Evolutionary conservation across 2,329 filamentous ascomycete species (phyloP).

Genomic region (Phialophora expanda): DNA sequence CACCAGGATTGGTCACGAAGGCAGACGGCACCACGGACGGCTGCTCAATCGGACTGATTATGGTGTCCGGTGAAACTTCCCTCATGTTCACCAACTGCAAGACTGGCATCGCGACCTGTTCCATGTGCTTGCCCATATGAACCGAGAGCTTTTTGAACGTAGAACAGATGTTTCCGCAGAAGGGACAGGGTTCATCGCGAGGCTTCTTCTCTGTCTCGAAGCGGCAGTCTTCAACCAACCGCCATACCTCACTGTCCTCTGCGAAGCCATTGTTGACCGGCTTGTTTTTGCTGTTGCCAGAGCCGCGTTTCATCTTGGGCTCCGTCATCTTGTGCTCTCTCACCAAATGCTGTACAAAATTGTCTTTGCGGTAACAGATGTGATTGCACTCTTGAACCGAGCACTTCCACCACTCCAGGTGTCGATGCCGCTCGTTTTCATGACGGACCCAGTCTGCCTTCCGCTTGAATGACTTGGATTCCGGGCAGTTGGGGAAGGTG

Average conservation of each 20-base stretch:
- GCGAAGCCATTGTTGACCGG: slow-evolving; percentile 41
- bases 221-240: slow-evolving; percentile 77
- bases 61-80: slow-evolving; percentile 58
- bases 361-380: slow-evolving; percentile 84
- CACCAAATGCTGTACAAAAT: slow-evolving; percentile 90
- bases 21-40: slow-evolving; percentile 49
- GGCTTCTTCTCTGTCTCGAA: slow-evolving; percentile 69
- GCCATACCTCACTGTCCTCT: slow-evolving; percentile 70
- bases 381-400: slow-evolving; percentile 80
- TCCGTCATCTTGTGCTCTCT: slow-evolving; percentile 87
- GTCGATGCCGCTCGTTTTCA: slow-evolving; percentile 87
- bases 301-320: slow-evolving; percentile 77
- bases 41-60: slow-evolving; percentile 71
- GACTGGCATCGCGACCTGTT: slow-evolving; percentile 83
- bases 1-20: slow-evolving; percentile 14
- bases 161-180: slow-evolving; percentile 79
- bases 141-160: slow-evolving; percentile 93
- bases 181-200: slow-evolving; percentile 80
- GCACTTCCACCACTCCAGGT: slow-evolving; percentile 90
- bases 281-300: slow-evolving; percentile 64
- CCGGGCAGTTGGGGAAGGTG: slow-evolving; percentile 80
- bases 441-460: slow-evolving; percentile 97
- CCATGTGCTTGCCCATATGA: slow-evolving; percentile 94
- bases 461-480: slow-evolving; percentile 90
- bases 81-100: slow-evolving; percentile 58